Conservation (phyloP, 2,329 filamentous ascomycete genomes). For the Penicillium polonicum region DNA sequence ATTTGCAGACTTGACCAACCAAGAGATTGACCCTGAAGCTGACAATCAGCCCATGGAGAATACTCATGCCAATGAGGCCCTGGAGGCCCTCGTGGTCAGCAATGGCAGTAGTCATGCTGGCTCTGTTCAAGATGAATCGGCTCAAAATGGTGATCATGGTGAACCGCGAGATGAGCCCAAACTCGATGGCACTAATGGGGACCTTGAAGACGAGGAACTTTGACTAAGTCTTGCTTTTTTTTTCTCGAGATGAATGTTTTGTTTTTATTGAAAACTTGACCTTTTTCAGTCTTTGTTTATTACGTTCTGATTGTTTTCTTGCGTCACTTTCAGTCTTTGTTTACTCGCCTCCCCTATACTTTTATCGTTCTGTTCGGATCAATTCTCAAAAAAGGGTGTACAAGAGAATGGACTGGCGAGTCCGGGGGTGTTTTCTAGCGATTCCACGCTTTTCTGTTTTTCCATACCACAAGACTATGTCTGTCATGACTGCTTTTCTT, state of each 20-base stretch:
- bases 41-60: conserved; percentile 41
- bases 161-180: conserved; percentile 15
- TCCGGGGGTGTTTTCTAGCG: conserved; percentile 21
- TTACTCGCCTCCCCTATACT: conserved; percentile 11
- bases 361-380: conserved; percentile 8
- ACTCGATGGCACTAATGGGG: neutral
- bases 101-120: conserved; percentile 36
- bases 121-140: conserved; percentile 28
- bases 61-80: conserved; percentile 49
- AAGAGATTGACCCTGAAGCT: conserved; percentile 39
- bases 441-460: conserved; percentile 10
- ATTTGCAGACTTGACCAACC: conserved; percentile 49
- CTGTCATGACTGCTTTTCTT: conserved; percentile 21
- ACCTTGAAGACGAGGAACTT: conserved; percentile 4
- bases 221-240: neutral
- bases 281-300: conserved; percentile 9
- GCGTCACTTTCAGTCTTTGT: conserved; percentile 9
- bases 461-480: conserved; percentile 21
- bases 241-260: conserved; percentile 4
- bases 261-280: conserved; percentile 15
- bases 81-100: conserved; percentile 45
- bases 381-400: conserved; percentile 23
- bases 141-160: conserved; percentile 22
- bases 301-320: conserved; percentile 7
- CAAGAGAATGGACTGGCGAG: conserved; percentile 22